Conservation (phyloP, 1,284 basidiomycete species). For the Mrakiaceae sp. region DNA sequence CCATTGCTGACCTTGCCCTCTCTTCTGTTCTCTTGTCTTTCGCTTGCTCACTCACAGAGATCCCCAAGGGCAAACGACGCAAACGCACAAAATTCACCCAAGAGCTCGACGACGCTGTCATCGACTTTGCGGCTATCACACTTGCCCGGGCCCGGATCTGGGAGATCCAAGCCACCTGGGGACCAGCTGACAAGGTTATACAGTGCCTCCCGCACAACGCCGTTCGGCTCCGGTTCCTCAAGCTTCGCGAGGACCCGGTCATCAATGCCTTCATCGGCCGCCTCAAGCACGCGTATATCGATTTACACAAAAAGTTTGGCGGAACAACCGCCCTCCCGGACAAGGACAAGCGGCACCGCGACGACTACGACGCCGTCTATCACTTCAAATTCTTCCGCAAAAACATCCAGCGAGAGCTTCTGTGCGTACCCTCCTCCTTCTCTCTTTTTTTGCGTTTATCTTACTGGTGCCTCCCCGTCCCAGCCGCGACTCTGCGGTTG, state of each 20-base stretch:
- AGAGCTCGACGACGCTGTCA: slow-evolving; percentile 9
- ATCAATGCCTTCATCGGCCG: slow-evolving; percentile 1
- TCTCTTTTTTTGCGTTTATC: neutral
- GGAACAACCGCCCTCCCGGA: slow-evolving; percentile 8
- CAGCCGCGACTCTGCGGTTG: too few relatives aligned
- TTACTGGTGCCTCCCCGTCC: too few relatives aligned
- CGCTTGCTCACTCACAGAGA: neutral
- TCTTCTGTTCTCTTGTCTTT: neutral
- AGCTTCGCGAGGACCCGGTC: slow-evolving; percentile 5
- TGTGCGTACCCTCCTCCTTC: slow-evolving; percentile 3
- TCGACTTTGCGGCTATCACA: slow-evolving; percentile 8
- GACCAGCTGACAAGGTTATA: slow-evolving; percentile 1
- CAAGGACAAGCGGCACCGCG: neutral
- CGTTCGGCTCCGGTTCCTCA: slow-evolving; percentile 7
- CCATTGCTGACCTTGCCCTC: neutral
- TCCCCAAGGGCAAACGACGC: neutral
- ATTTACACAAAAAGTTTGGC: slow-evolving; percentile 7
- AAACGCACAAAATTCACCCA: neutral
- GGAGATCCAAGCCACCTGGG: neutral
- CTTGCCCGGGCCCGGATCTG: neutral
- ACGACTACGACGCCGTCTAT: slow-evolving; percentile 7
- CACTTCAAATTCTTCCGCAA: slow-evolving; percentile 17
- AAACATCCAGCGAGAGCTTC: slow-evolving; percentile 9
- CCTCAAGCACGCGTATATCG: slow-evolving; percentile 8
- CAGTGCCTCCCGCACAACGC: neutral